Base-by-base conservation (phyloP, 2,329 filamentous ascomycete species). In the Colletotrichum noveboracense region DNA sequence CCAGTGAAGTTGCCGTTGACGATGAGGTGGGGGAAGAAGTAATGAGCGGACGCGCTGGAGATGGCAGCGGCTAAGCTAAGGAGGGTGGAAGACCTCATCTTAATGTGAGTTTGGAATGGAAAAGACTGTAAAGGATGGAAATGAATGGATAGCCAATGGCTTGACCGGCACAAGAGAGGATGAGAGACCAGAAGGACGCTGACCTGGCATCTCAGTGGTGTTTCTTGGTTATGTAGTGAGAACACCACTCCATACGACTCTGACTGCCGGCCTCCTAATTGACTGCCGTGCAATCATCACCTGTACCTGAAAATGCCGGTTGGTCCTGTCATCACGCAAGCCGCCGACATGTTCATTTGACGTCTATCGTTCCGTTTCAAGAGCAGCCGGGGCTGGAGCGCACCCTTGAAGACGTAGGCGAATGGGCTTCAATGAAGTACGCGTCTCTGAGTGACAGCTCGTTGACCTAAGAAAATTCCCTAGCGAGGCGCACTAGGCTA, bases 1-100 rank as follows among this genome's bases (percentile, higher is more conserved):
- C 24, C 32, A 9, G 67, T 70, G 24, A 61, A 56, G 32, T 43
- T 36, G 38, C 36, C 69, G 21, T 65, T 52, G 38, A 71, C 56
- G 43, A 71, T 66, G 26, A 71, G 69, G 38, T 71, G 62, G 60
- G 62, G 58, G 58, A 64, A 71, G 60, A 64, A 65, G 38, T 71
- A 71, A 61, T 71, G 69, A n/a, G 58, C 69, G 60, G 66, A 55
- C 38, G 69, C 36, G 24, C 24, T 30, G 26, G 65, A 43, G 26
- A 67, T 43, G 38, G 26, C n/a, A 52, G 43, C 43, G 28, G 69
- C 69, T 36, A 64, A 26, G 60, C 24, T 18, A 48, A 48, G 30
- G 30, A 60, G 18, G 60, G 36, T 56, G 69, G 28, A 52, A 34
- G 65, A 56, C 60, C 56, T 71, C 60, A 71, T 71, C 13, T 36